Conservation (phyloP, 805 yeast genomes). For the Lachancea kluyveri region DNA sequence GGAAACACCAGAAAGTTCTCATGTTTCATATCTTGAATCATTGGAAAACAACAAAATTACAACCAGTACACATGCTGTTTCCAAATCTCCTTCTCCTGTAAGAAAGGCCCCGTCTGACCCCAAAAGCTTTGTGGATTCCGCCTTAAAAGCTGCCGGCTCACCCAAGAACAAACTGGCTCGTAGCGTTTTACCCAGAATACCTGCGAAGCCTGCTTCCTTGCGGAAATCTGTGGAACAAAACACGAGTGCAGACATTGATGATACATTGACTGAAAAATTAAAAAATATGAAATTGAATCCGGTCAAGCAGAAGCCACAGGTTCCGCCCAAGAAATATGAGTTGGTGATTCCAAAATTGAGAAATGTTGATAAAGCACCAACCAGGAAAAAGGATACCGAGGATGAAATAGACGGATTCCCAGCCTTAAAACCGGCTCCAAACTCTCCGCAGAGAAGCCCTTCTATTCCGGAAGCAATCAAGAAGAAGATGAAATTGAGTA, state of each 20-base stretch:
- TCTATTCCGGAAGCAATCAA: slow-evolving; percentile 6
- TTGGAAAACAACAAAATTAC: slow-evolving; percentile 18
- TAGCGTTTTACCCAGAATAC: not conserved
- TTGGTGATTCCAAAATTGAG: too few relatives aligned
- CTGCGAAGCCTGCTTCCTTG: not conserved
- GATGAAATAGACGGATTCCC: too few relatives aligned
- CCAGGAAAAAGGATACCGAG: not conserved
- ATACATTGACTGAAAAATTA: not conserved
- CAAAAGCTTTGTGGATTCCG: not conserved
- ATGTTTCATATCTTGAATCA: slow-evolving; percentile 13
- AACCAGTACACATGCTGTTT: slow-evolving; percentile 2
- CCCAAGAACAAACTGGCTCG: too few relatives aligned
- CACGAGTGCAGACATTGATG: not conserved
- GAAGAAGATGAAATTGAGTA: slow-evolving; percentile 2
- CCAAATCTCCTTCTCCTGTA: not conserved
- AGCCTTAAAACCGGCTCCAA: too few relatives aligned
- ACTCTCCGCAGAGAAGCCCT: not conserved
- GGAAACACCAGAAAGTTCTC: not conserved
- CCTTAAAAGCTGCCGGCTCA: too few relatives aligned
- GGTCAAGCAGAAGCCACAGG: slow-evolving; percentile 2
- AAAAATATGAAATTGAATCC: not conserved
- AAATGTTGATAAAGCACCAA: too few relatives aligned
- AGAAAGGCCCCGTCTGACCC: slow-evolving; percentile 1
- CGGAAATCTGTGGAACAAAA: not conserved
- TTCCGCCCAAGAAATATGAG: not conserved